phyloP scores from a whole-genome alignment of 495 filamentous ascomycete species.

The Penicillium lividum region DNA sequence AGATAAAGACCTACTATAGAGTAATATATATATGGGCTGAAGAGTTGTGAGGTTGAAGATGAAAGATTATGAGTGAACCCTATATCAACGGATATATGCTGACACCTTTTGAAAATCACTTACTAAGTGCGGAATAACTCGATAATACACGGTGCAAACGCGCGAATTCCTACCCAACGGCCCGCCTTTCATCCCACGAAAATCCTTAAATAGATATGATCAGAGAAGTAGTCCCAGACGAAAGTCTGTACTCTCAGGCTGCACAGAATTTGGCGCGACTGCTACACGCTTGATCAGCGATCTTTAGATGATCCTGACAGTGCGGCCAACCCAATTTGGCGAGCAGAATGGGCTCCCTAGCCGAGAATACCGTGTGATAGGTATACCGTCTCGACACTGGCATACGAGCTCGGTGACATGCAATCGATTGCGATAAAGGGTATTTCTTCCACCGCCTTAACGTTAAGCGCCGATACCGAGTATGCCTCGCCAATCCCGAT shows the following conservation, averaged over 20 bases:
- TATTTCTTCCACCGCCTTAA: neutral
- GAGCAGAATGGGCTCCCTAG: conserved; percentile 1
- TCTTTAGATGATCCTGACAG: neutral
- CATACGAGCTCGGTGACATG: neutral
- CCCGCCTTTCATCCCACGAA: no score
- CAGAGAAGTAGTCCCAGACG: neutral
- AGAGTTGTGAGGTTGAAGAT: conserved; percentile 1
- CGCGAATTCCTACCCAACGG: no score
- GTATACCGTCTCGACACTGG: neutral
- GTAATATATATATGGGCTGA: neutral
- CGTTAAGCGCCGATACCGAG: neutral
- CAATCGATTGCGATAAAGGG: neutral
- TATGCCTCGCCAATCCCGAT: neutral
- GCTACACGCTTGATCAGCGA: conserved; percentile 1
- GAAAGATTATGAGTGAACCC: conserved; percentile 4
- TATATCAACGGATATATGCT: neutral
- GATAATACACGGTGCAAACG: no score
- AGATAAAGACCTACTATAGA: neutral
- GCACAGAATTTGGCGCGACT: conserved; percentile 2
- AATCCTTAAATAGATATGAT: neutral
- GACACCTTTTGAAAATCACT: conserved; percentile 1
- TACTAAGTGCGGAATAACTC: neutral
- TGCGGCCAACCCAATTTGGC: conserved; percentile 5
- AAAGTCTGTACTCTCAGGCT: neutral
- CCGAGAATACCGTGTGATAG: neutral